Percentiles rank a stretch among this genome's conserved stretches.
Conservation (phyloP, 176 grass and related monocot genomes). For the Triticum urartu region DNA sequence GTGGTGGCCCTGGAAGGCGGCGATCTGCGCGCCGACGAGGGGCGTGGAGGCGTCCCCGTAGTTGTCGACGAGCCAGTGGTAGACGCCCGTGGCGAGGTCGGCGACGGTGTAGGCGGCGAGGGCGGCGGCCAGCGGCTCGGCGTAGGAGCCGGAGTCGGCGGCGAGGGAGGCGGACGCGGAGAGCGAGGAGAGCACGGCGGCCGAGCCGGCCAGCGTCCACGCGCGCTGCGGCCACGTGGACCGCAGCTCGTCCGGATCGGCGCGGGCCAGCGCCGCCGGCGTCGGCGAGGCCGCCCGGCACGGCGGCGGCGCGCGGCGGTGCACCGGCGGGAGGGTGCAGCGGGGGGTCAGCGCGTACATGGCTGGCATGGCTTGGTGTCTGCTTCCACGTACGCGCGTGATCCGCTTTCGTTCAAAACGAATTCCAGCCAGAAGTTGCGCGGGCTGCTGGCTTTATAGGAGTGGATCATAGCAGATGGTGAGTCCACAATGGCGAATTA, state of each 20-base stretch:
- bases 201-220: slow-evolving; percentile 69
- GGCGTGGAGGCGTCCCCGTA: slow-evolving; percentile 76
- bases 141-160: slow-evolving; percentile 16
- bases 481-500: background rate
- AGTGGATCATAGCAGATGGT: background rate
- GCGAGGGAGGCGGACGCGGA: slow-evolving; percentile 54
- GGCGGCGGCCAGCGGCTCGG: slow-evolving; percentile 29
- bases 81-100: slow-evolving; percentile 76
- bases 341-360: slow-evolving; percentile 57
- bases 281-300: slow-evolving; percentile 21
- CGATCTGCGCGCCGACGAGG: slow-evolving; percentile 64
- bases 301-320: background rate
- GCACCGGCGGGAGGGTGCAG: slow-evolving; percentile 28
- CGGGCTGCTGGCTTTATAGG: background rate
- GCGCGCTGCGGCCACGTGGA: slow-evolving; percentile 81
- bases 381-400: background rate
- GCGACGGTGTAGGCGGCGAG: slow-evolving; percentile 62
- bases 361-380: background rate
- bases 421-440: background rate
- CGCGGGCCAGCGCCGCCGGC: slow-evolving; percentile 15
- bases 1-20: slow-evolving; percentile 93
- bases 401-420: background rate
- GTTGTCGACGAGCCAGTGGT: slow-evolving; percentile 94
- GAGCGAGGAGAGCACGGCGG: slow-evolving; percentile 59
- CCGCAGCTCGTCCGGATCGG: slow-evolving; percentile 44